Evolutionary conservation across 1,139 yeast species (phyloP).

Genomic region (Geotrichum histeridarum): DNA sequence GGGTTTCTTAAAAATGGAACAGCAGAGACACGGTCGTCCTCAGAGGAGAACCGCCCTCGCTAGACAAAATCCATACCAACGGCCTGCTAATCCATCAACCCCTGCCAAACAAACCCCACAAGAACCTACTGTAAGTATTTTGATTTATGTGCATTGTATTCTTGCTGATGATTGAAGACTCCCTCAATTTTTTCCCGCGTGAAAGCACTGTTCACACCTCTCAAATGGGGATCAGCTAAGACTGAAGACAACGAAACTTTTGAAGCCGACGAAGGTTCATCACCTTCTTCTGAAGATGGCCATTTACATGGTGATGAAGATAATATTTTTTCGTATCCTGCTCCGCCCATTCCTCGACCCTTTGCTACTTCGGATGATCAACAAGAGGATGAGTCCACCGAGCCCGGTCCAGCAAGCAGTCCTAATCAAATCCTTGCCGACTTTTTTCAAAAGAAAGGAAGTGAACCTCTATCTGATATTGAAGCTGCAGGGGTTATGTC

Average conservation of each 20-base stretch:
- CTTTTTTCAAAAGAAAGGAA: constrained; percentile 15
- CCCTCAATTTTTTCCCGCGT: constrained; percentile 13
- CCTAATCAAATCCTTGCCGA: constrained; percentile 15
- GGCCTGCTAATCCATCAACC: constrained; percentile 3
- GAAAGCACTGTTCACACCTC: constrained; percentile 11
- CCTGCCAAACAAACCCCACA: constrained; percentile 1
- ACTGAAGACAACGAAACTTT: not conserved
- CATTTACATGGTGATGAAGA: not conserved
- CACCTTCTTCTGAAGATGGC: not conserved
- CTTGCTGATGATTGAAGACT: not conserved
- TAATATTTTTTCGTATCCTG: not conserved
- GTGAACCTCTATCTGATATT: constrained; percentile 14
- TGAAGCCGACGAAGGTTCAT: not conserved
- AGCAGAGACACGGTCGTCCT: constrained; percentile 58
- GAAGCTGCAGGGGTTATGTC: constrained; percentile 17
- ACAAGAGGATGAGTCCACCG: not conserved
- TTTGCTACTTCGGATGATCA: not conserved
- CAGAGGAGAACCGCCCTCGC: constrained; percentile 76
- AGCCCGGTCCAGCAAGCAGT: not conserved
- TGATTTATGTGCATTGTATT: too few species aligned
- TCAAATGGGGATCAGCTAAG: constrained; percentile 8
- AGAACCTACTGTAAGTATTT: not conserved
- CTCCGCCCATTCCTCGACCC: constrained; percentile 2
- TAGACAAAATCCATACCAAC: constrained; percentile 6
- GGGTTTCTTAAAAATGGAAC: not conserved